Percentiles rank a stretch among this genome's conserved stretches.
phyloP scores from a whole-genome alignment of 306 rosid species.

The Gillenia trifoliata region DNA sequence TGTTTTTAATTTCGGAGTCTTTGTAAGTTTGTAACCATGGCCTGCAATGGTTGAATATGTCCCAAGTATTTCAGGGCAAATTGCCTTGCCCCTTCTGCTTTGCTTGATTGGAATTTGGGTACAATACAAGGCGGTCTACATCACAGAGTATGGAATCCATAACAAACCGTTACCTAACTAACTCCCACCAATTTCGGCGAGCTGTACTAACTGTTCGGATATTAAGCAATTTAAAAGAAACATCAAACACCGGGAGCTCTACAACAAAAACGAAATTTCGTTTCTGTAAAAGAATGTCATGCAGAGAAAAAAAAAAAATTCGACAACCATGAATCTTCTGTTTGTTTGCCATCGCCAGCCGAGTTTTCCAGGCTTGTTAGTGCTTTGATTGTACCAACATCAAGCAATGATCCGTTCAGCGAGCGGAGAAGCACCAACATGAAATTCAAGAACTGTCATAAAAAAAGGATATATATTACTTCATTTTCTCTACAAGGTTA shows the following conservation, averaged over 20 bases:
- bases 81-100: neutral
- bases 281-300: slow-evolving; percentile 37
- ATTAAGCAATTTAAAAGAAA: slow-evolving; percentile 7
- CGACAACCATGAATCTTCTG: slow-evolving; percentile 23
- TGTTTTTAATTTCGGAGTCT: too few relatives aligned
- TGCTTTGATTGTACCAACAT: slow-evolving; percentile 24
- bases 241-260: slow-evolving; percentile 29
- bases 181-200: slow-evolving; percentile 5
- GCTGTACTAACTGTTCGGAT: neutral
- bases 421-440: slow-evolving; percentile 23
- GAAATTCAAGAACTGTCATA: slow-evolving; percentile 36
- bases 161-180: slow-evolving; percentile 4
- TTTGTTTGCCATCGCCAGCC: slow-evolving; percentile 21
- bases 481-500: neutral
- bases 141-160: neutral
- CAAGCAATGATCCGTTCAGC: slow-evolving; percentile 29
- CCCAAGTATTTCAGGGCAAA: neutral
- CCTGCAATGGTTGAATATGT: neutral
- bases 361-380: neutral
- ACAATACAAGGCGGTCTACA: neutral
- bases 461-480: slow-evolving; percentile 10
- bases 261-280: slow-evolving; percentile 40
- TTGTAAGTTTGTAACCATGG: too few relatives aligned
- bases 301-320: slow-evolving; percentile 31
- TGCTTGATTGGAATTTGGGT: neutral